phyloP scores from a whole-genome alignment of 306 rosid species.

The Argentina anserina region DNA sequence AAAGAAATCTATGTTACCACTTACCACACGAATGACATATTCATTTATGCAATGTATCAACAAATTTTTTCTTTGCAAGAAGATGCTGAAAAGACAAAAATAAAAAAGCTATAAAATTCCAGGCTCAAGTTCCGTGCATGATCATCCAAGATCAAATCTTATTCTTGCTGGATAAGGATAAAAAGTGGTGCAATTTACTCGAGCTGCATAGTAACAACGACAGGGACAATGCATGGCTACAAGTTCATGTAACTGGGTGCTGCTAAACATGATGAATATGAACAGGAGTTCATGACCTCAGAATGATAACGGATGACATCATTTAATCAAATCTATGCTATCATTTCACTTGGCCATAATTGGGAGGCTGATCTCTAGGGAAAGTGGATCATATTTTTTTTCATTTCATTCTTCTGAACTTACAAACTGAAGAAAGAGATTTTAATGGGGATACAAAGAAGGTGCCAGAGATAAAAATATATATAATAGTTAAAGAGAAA shows the following conservation, averaged over 20 bases:
- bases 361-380: background rate
- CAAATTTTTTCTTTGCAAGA: background rate
- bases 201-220: constrained; percentile 1
- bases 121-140: constrained; percentile 1
- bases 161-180: background rate
- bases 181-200: background rate
- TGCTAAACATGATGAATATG: background rate
- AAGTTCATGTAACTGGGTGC: background rate
- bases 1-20: background rate
- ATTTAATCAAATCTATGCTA: background rate
- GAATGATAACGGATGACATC: constrained; percentile 5
- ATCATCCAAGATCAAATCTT: background rate
- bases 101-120: background rate
- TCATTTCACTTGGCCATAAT: constrained; percentile 9
- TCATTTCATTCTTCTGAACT: background rate
- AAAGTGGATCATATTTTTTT: background rate
- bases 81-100: background rate
- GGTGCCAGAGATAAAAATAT: background rate
- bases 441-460: background rate
- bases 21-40: background rate
- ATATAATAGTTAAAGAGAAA: background rate
- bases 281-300: background rate
- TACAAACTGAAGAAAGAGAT: background rate
- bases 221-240: background rate
- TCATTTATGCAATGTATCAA: background rate